Evolutionary conservation across 371 early-diverging fungal species (phyloP).

Genomic region (Mortierella sp.): DNA sequence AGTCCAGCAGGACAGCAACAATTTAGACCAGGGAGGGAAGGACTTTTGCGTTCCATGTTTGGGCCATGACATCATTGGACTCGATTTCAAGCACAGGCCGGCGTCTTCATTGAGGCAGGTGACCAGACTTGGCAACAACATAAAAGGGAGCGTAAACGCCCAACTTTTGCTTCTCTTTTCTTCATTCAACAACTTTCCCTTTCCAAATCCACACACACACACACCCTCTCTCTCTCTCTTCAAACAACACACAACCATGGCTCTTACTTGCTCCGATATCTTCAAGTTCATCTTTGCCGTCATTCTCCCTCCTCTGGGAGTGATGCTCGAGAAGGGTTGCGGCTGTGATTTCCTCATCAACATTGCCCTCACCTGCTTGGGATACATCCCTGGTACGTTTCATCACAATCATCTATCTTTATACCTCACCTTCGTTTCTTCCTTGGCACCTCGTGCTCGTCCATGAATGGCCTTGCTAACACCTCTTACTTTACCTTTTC

Average conservation of each 20-base stretch:
- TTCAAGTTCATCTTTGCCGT: constrained; percentile 63
- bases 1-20: constrained; percentile 10
- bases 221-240: constrained; percentile 74
- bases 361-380: constrained; percentile 82
- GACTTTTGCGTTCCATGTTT: not conserved
- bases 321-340: constrained; percentile 71
- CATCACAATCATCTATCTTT: not conserved
- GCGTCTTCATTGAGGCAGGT: not conserved
- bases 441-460: not conserved
- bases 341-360: constrained; percentile 83
- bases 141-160: not conserved
- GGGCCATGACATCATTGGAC: not conserved
- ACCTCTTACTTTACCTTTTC: not conserved
- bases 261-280: constrained; percentile 63
- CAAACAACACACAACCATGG: constrained; percentile 70
- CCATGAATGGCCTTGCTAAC: not conserved
- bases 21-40: not conserved
- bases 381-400: constrained; percentile 84
- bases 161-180: constrained; percentile 20
- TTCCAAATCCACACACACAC: constrained; percentile 72
- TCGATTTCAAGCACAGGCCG: constrained; percentile 5
- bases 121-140: not conserved
- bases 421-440: not conserved
- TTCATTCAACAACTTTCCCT: constrained; percentile 23
- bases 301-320: constrained; percentile 64